Evolutionary conservation across 2,329 filamentous ascomycete genomes (phyloP).

Genomic region (Arthrobotrys megalospora): DNA sequence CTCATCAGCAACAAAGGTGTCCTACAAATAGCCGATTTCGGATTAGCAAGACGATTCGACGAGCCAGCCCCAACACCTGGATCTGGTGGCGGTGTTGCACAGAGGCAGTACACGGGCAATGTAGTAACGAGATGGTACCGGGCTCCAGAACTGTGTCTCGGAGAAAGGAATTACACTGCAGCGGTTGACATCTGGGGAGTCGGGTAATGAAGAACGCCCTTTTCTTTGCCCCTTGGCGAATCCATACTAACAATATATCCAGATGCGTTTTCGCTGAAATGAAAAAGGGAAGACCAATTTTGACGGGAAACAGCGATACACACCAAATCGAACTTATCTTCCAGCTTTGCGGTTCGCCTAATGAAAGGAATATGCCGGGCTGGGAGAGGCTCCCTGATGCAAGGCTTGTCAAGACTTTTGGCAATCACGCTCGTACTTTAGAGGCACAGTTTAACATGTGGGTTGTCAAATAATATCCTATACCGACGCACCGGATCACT

Average conservation of each 20-base stretch:
- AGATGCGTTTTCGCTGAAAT: constrained; percentile 99
- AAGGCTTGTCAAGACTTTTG: constrained; percentile 78
- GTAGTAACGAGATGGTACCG: constrained; percentile 98
- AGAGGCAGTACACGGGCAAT: constrained; percentile 92
- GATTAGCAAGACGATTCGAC: constrained; percentile 92
- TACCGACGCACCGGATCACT: background rate
- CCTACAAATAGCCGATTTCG: constrained; percentile 97
- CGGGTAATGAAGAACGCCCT: constrained; percentile 74
- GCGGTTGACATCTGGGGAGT: constrained; percentile 99
- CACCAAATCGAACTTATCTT: constrained; percentile 96
- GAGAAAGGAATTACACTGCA: constrained; percentile 91
- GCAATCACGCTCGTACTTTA: constrained; percentile 76
- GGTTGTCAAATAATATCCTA: constrained; percentile 59
- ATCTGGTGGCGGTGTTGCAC: constrained; percentile 84
- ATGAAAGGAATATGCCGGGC: constrained; percentile 90
- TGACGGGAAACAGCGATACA: constrained; percentile 87
- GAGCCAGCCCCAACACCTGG: constrained; percentile 83
- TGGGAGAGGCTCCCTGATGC: constrained; percentile 87
- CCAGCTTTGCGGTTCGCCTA: constrained; percentile 90
- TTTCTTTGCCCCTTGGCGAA: constrained; percentile 17
- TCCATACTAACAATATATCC: constrained; percentile 31
- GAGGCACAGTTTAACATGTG: constrained; percentile 81
- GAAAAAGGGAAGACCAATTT: constrained; percentile 92
- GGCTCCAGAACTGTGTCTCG: constrained; percentile 90
- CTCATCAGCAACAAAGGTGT: constrained; percentile 95